phyloP scores from a whole-genome alignment of 768 basidiomycete genomes.

The Phanerodontia chrysosporium region DNA sequence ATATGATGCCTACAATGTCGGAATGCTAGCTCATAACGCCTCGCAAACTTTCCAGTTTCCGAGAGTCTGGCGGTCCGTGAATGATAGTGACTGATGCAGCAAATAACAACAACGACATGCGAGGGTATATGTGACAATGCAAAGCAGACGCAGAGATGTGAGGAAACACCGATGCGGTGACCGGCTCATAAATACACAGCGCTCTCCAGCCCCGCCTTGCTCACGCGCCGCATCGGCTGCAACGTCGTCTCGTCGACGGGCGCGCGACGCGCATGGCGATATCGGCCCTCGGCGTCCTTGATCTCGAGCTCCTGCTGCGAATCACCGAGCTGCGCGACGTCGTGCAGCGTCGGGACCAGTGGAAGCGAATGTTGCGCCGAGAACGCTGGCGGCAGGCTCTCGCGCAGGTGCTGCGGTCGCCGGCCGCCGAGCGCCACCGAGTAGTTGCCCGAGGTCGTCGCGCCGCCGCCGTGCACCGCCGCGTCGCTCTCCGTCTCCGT shows the following conservation, averaged over 20 bases:
- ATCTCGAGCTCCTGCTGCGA: slow-evolving; percentile 85
- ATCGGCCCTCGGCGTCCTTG: slow-evolving; percentile 79
- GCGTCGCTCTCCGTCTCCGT: slow-evolving; percentile 24
- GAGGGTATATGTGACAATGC: slow-evolving; percentile 5
- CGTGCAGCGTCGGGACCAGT: slow-evolving; percentile 22
- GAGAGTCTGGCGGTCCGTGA: too few species aligned
- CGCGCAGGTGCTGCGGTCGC: slow-evolving; percentile 63
- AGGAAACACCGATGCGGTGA: not conserved
- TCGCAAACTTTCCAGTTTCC: too few species aligned
- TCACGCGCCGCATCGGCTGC: slow-evolving; percentile 86
- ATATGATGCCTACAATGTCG: too few species aligned
- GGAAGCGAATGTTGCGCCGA: slow-evolving; percentile 27
- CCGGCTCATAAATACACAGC: slow-evolving; percentile 11
- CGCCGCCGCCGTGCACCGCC: slow-evolving; percentile 24
- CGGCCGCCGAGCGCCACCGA: slow-evolving; percentile 43
- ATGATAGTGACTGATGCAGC: not conserved
- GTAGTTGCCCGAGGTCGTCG: slow-evolving; percentile 29
- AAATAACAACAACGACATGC: slow-evolving; percentile 3
- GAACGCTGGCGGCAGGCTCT: slow-evolving; percentile 66
- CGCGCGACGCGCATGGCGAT: slow-evolving; percentile 80
- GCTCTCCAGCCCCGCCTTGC: slow-evolving; percentile 90
- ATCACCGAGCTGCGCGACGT: slow-evolving; percentile 50
- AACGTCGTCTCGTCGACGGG: slow-evolving; percentile 86
- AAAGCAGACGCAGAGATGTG: not conserved
- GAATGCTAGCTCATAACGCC: too few species aligned